Conservation (phyloP, 371 early-diverging fungal genomes). For the Mortierella sp. region DNA sequence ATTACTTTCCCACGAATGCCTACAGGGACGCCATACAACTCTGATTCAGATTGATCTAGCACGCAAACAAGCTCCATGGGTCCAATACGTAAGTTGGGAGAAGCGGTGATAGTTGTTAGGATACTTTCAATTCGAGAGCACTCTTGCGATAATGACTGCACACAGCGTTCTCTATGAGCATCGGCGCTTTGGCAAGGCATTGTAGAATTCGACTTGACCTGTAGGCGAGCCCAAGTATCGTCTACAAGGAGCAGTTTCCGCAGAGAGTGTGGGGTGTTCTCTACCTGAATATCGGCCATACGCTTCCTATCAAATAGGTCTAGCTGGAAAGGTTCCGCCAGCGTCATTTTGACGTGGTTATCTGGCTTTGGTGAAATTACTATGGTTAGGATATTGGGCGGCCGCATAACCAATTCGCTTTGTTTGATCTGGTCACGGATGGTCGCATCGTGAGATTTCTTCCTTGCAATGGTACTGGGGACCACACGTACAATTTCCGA, state of each 20-base stretch:
- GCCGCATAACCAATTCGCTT: not conserved
- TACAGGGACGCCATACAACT: slow-evolving; percentile 26
- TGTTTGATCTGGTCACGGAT: not conserved
- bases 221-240: slow-evolving; percentile 33
- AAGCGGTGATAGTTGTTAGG: not conserved
- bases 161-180: slow-evolving; percentile 4
- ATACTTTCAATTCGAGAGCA: slow-evolving; percentile 20
- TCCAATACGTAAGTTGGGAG: not conserved
- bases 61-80: slow-evolving; percentile 26
- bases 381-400: slow-evolving; percentile 14
- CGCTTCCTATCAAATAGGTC: slow-evolving; percentile 33
- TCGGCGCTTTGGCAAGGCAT: slow-evolving; percentile 9
- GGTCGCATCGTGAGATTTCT: not conserved
- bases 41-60: slow-evolving; percentile 33
- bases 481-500: slow-evolving; percentile 36
- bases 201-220: not conserved
- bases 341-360: slow-evolving; percentile 5
- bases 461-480: slow-evolving; percentile 8
- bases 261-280: not conserved
- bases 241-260: slow-evolving; percentile 19
- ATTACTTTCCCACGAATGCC: slow-evolving; percentile 36
- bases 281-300: slow-evolving; percentile 27
- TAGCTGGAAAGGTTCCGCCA: slow-evolving; percentile 36
- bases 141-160: slow-evolving; percentile 14
- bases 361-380: slow-evolving; percentile 36